Conservation (phyloP, 2,329 filamentous ascomycete species). For the Aspergillus niger region DNA sequence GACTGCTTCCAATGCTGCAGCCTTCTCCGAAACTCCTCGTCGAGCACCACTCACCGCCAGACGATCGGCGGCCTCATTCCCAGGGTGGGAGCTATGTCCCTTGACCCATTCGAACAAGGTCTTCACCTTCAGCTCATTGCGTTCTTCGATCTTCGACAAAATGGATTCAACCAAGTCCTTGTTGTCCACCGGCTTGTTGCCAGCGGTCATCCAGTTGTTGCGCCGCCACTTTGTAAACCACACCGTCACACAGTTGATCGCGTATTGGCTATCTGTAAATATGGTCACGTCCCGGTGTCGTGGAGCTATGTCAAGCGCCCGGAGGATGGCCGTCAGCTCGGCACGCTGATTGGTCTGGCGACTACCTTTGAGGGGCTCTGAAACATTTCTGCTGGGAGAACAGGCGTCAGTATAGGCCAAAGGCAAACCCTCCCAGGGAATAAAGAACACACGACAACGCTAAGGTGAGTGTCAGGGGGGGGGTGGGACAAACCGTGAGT, state of each 20-base stretch:
- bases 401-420: slow-evolving; percentile 23
- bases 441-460: background rate
- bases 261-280: slow-evolving; percentile 85
- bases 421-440: background rate
- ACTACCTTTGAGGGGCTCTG: slow-evolving; percentile 71
- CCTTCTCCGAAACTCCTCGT: slow-evolving; percentile 35
- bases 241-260: slow-evolving; percentile 82
- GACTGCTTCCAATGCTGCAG: slow-evolving; percentile 26
- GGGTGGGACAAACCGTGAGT: slow-evolving; percentile 51
- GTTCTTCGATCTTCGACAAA: slow-evolving; percentile 68
- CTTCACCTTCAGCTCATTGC: slow-evolving; percentile 59
- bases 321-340: slow-evolving; percentile 85
- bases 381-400: slow-evolving; percentile 61
- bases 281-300: slow-evolving; percentile 71
- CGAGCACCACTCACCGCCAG: slow-evolving; percentile 71
- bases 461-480: background rate
- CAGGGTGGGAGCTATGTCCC: slow-evolving; percentile 71
- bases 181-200: slow-evolving; percentile 76
- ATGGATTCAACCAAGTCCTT: slow-evolving; percentile 78
- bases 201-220: slow-evolving; percentile 75
- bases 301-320: slow-evolving; percentile 76
- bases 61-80: slow-evolving; percentile 78
- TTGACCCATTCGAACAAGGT: slow-evolving; percentile 88
- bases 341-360: slow-evolving; percentile 93
- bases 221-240: slow-evolving; percentile 79